These are phyloP conservation scores for Aplosporella prunicola DNA, from an alignment of 2,329 filamentous ascomycete genomes.

Conservation along the genomic window DNA sequence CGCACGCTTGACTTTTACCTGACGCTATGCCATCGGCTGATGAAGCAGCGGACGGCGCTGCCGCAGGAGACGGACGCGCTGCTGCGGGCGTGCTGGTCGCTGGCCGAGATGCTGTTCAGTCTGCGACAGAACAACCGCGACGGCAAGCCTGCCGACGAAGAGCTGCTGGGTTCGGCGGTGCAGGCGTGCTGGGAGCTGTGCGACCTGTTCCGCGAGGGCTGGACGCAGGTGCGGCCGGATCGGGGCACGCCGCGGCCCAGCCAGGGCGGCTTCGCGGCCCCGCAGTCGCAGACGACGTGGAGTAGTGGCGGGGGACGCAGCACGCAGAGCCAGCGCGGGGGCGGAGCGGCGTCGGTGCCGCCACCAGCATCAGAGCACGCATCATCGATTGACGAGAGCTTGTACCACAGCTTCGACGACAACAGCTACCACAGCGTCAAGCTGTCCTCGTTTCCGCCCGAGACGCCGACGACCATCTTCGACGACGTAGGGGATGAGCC, in stretches of 20 bases:
- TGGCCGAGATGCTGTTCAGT: conserved; percentile 89
- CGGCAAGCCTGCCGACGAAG: conserved; percentile 64
- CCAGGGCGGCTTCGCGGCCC: conserved; percentile 63
- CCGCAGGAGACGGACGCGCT: conserved; percentile 77
- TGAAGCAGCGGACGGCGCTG: conserved; percentile 79
- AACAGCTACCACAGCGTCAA: conserved; percentile 33
- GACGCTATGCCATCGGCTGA: conserved; percentile 85
- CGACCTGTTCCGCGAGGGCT: conserved; percentile 85
- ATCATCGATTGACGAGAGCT: conserved; percentile 15
- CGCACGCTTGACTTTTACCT: conserved; percentile 90
- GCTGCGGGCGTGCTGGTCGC: conserved; percentile 75
- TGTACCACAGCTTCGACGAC: conserved; percentile 39
- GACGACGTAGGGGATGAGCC: conserved; percentile 60
- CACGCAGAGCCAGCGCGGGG: conserved; percentile 2
- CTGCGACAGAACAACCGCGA: conserved; percentile 74
- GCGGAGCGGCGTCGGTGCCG: conserved; percentile 13
- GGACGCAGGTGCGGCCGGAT: conserved; percentile 81
- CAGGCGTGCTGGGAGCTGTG: conserved; percentile 93
- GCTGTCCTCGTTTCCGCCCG: conserved; percentile 46
- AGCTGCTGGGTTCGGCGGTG: conserved; percentile 75
- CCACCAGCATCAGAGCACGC: conserved; percentile 26
- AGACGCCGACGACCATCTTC: conserved; percentile 91
- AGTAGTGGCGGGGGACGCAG: no score
- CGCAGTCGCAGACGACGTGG: conserved; percentile 14
- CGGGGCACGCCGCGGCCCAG: conserved; percentile 74